Evolutionary conservation across 139 green algal species (phyloP).

Genomic region (Chlamydomonas incerta): DNA sequence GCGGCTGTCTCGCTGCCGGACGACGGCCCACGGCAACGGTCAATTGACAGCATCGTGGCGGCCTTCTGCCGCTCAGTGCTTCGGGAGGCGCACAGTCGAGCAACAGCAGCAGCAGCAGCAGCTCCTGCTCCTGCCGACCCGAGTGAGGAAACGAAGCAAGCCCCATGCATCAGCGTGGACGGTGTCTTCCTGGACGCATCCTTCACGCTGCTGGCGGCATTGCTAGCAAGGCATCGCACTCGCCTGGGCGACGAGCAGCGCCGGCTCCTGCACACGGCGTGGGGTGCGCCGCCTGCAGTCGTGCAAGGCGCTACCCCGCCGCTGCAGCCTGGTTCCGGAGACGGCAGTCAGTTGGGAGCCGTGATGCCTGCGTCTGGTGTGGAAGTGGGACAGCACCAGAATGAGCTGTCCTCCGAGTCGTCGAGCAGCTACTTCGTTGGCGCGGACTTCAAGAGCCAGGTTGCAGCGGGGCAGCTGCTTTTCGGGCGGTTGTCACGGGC

Average conservation of each 20-base stretch:
- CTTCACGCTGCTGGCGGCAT: neutral
- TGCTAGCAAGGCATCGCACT: neutral
- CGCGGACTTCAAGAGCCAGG: neutral
- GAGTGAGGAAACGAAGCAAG: neutral
- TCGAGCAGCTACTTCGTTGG: neutral
- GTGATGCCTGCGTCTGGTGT: too few species aligned
- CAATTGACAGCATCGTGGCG: neutral
- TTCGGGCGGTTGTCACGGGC: neutral
- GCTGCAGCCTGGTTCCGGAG: too few species aligned
- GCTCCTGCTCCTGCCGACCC: neutral
- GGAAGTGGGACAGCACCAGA: neutral
- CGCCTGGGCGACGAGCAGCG: neutral
- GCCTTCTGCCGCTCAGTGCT: constrained; percentile 29
- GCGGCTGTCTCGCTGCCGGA: neutral
- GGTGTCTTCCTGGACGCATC: neutral
- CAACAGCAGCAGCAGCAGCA: neutral
- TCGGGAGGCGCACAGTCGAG: neutral
- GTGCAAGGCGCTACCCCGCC: too few species aligned
- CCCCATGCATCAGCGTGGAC: neutral
- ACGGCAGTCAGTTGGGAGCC: too few species aligned
- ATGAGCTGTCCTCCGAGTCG: neutral
- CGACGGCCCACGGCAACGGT: neutral
- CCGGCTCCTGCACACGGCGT: neutral
- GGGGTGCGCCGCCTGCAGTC: neutral
- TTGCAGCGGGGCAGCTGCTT: constrained; percentile 21